Conservation (phyloP, 345 rosid genomes). For the Gossypium bickii region DNA sequence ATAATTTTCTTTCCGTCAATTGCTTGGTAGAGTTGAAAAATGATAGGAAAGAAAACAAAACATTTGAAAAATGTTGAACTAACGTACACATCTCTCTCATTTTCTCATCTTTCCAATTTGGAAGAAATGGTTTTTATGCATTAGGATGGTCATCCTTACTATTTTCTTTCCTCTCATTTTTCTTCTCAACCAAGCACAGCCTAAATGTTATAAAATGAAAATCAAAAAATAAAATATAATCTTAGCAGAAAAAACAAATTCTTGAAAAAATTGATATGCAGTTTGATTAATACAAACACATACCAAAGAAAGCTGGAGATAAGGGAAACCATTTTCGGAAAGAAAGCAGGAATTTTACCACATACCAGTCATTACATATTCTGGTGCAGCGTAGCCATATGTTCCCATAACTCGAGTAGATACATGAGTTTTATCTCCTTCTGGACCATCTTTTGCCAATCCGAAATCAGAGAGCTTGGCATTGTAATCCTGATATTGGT, state of each 20-base stretch:
- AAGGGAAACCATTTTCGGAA: not conserved
- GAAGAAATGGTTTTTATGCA: too few species aligned
- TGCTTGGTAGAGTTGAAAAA: too few species aligned
- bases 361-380: constrained; percentile 83
- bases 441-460: constrained; percentile 84
- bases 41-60: too few species aligned
- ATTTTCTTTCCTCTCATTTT: too few species aligned
- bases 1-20: too few species aligned
- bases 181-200: too few species aligned
- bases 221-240: not conserved
- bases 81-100: too few species aligned
- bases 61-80: too few species aligned
- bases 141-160: too few species aligned
- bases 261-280: not conserved
- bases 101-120: too few species aligned
- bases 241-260: not conserved
- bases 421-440: constrained; percentile 74
- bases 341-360: not conserved
- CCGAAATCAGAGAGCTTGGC: constrained; percentile 86
- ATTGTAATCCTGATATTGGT: constrained; percentile 60
- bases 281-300: not conserved
- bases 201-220: not conserved
- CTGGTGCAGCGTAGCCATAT: constrained; percentile 84
- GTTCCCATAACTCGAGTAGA: constrained; percentile 89
- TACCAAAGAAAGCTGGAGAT: not conserved